Conservation (phyloP, 495 filamentous ascomycete genomes). For the Annulohypoxylon maeteangense region DNA sequence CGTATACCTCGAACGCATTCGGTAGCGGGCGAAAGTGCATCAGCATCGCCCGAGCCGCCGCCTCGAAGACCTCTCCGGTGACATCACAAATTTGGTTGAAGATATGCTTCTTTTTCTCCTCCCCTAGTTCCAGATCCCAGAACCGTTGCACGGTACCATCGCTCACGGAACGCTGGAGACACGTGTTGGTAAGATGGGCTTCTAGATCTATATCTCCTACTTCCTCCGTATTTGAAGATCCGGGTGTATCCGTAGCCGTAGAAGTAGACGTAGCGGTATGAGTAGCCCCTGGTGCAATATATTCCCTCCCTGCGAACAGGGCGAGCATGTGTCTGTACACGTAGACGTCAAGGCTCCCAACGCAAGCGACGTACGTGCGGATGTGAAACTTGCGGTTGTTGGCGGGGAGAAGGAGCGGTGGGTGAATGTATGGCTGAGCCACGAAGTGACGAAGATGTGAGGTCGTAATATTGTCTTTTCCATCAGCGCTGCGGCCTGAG, state of each 20-base stretch:
- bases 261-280: slow-evolving; percentile 50
- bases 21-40: slow-evolving; percentile 90
- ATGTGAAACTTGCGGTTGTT: slow-evolving; percentile 93
- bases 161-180: slow-evolving; percentile 72
- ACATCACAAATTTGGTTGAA: slow-evolving; percentile 77
- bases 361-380: slow-evolving; percentile 84
- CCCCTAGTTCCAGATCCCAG: slow-evolving; percentile 67
- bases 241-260: slow-evolving; percentile 7
- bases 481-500: slow-evolving; percentile 10
- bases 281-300: slow-evolving; percentile 57
- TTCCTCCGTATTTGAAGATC: slow-evolving; percentile 16
- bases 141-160: slow-evolving; percentile 69
- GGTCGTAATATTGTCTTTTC: slow-evolving; percentile 72
- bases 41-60: slow-evolving; percentile 81
- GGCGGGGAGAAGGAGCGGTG: slow-evolving; percentile 78
- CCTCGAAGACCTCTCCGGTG: slow-evolving; percentile 82
- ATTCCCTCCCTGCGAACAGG: slow-evolving; percentile 81
- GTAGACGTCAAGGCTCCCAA: slow-evolving; percentile 81
- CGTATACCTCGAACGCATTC: slow-evolving; percentile 92
- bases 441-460: slow-evolving; percentile 96
- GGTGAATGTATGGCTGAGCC: slow-evolving; percentile 94
- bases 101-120: slow-evolving; percentile 60
- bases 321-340: slow-evolving; percentile 92
- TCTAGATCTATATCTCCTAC: slow-evolving; percentile 61
- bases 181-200: slow-evolving; percentile 92